A percentile compares a stretch with the other conserved stretches of the same genome.
phyloP scores from a whole-genome alignment of 495 filamentous ascomycete species.

The Aspergillus avenaceus region DNA sequence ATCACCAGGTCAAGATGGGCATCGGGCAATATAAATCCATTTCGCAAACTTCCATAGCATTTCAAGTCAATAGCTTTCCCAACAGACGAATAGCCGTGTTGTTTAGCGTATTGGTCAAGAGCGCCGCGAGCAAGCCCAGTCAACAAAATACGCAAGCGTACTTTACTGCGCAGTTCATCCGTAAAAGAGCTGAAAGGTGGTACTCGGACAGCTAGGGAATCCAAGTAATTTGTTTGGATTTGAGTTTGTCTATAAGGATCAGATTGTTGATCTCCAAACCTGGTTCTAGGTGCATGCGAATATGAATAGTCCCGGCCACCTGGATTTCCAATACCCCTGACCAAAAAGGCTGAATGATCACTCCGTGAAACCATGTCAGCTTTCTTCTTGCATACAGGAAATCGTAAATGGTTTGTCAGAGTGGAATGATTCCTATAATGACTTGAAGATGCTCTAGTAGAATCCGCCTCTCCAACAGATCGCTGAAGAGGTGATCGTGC shows the following conservation, averaged over 20 bases:
- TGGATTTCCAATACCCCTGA: neutral
- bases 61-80: constrained; percentile 52
- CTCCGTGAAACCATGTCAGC: neutral
- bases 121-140: constrained; percentile 52
- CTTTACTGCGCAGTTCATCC: constrained; percentile 57
- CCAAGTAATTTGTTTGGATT: constrained; percentile 29
- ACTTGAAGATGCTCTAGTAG: neutral
- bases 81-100: constrained; percentile 40
- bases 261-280: constrained; percentile 13
- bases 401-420: neutral
- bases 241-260: constrained; percentile 4
- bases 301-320: constrained; percentile 5
- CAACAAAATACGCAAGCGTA: constrained; percentile 54
- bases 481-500: neutral
- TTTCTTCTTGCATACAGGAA: neutral
- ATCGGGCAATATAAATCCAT: constrained; percentile 67
- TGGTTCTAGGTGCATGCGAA: constrained; percentile 5
- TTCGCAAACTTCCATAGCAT: constrained; percentile 68
- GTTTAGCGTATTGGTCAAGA: constrained; percentile 45
- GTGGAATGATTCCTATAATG: no score
- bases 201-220: constrained; percentile 6
- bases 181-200: neutral
- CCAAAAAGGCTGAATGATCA: neutral
- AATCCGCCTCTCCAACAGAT: neutral
- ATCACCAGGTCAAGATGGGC: constrained; percentile 76